A percentile compares a stretch with the other conserved stretches of the same genome.
These are phyloP conservation scores for Ophioceras dolichostomum DNA, from an alignment of 2,329 filamentous ascomycete genomes.

Conservation along the genomic window DNA sequence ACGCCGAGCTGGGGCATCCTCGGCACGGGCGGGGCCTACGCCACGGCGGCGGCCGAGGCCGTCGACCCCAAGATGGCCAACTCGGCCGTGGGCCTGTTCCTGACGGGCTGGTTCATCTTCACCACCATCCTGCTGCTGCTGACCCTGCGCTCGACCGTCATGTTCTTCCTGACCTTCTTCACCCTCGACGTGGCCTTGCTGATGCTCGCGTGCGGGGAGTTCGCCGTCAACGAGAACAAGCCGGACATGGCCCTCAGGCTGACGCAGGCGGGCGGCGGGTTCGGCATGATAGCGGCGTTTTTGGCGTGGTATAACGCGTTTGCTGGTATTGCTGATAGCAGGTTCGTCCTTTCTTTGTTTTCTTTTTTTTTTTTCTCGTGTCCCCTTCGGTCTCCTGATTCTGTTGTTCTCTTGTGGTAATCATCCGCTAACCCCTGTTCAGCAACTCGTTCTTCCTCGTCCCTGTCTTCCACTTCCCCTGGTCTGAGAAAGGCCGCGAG, in stretches of 20 bases:
- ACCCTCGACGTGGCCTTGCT: conserved; percentile 66
- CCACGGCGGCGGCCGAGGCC: conserved; percentile 5
- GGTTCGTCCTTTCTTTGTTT: conserved; percentile 27
- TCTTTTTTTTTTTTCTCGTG: conserved; percentile 3
- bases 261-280: conserved; percentile 62
- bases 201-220: conserved; percentile 54
- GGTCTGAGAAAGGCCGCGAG: conserved; percentile 67
- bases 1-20: conserved; percentile 55
- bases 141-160: conserved; percentile 65
- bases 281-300: conserved; percentile 72
- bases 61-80: conserved; percentile 31
- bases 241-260: conserved; percentile 30
- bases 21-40: conserved; percentile 30
- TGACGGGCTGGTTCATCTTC: conserved; percentile 77
- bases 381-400: background rate
- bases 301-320: conserved; percentile 80
- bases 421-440: conserved; percentile 1
- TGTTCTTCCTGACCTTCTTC: conserved; percentile 69
- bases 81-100: conserved; percentile 60
- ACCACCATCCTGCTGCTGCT: conserved; percentile 61
- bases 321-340: conserved; percentile 65
- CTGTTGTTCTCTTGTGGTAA: background rate
- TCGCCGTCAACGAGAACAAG: conserved; percentile 38
- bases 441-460: conserved; percentile 85
- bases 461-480: conserved; percentile 88